Evolutionary conservation across 257 asterid genomes (phyloP).

Genomic region (Leptodermis oblonga): DNA sequence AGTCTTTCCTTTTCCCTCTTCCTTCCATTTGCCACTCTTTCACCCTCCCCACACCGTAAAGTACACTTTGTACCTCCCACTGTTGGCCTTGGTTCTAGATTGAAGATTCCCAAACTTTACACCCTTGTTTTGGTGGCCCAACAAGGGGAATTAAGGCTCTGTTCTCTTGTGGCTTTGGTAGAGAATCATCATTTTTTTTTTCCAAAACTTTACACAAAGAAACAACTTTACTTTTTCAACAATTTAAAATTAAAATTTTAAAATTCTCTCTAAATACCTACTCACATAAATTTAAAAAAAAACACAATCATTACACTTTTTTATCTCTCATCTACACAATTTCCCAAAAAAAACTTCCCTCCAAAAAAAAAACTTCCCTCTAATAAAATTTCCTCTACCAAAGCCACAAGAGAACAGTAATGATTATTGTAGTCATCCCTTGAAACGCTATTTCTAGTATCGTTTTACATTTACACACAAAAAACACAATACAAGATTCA

Average conservation of each 20-base stretch:
- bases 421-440: not conserved
- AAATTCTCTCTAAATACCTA: too few relatives aligned
- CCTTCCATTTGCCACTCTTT: not conserved
- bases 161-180: too few relatives aligned
- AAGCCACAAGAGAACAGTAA: not conserved
- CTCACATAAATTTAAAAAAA: too few relatives aligned
- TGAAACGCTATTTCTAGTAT: not conserved
- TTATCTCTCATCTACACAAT: too few relatives aligned
- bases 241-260: too few relatives aligned
- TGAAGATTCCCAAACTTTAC: not conserved
- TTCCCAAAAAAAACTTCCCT: too few relatives aligned
- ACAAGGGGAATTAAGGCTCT: not conserved
- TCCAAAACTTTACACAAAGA: too few relatives aligned
- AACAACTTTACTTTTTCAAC: too few relatives aligned
- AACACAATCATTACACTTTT: too few relatives aligned
- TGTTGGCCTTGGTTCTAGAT: constrained; percentile 11
- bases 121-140: not conserved
- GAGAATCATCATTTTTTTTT: too few relatives aligned
- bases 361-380: too few relatives aligned
- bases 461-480: not conserved
- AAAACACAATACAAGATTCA: not conserved
- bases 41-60: not conserved
- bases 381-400: too few relatives aligned
- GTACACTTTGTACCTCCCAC: not conserved
- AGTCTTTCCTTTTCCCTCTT: not conserved